Evolutionary conservation across 1,284 basidiomycete genomes (phyloP).

Genomic region (Boletus holoroseus): DNA sequence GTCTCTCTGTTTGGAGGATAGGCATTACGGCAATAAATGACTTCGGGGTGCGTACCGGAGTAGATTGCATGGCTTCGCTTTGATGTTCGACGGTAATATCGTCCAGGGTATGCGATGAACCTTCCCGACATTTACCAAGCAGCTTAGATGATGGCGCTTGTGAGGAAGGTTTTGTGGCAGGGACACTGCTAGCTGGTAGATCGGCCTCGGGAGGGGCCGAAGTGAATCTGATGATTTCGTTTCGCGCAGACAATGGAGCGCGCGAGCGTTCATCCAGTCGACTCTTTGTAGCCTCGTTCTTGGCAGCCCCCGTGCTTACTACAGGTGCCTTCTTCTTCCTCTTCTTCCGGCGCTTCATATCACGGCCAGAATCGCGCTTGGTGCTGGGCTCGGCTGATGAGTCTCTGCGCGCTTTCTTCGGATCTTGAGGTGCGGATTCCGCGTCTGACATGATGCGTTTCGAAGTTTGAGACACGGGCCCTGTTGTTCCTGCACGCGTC

Average conservation of each 20-base stretch:
- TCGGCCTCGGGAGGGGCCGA: slow-evolving; percentile 18
- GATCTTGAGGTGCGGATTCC: slow-evolving; percentile 15
- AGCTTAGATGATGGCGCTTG: slow-evolving; percentile 6
- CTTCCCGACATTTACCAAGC: not conserved
- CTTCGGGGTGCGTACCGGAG: slow-evolving; percentile 14
- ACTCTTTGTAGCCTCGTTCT: slow-evolving; percentile 12
- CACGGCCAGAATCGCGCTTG: slow-evolving; percentile 35
- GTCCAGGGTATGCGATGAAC: not conserved
- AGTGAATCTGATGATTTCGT: slow-evolving; percentile 27
- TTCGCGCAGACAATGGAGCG: slow-evolving; percentile 21
- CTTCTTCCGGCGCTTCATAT: slow-evolving; percentile 40
- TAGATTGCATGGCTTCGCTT: slow-evolving; percentile 7
- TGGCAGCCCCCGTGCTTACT: slow-evolving; percentile 18
- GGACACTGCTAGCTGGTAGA: not conserved
- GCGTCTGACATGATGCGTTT: slow-evolving; percentile 27
- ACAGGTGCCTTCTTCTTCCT: slow-evolving; percentile 40
- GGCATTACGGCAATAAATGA: slow-evolving; percentile 1
- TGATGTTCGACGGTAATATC: not conserved
- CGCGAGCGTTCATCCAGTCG: slow-evolving; percentile 15
- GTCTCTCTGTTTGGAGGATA: slow-evolving; percentile 12
- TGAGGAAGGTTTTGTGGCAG: not conserved
- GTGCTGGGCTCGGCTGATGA: slow-evolving; percentile 20
- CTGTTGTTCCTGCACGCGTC: slow-evolving; percentile 21
- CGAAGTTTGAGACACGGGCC: not conserved
- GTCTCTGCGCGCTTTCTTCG: slow-evolving; percentile 26